These are phyloP conservation scores for Calamus simplicifolius DNA, from an alignment of 176 grass and related monocot genomes.

Conservation along the genomic window DNA sequence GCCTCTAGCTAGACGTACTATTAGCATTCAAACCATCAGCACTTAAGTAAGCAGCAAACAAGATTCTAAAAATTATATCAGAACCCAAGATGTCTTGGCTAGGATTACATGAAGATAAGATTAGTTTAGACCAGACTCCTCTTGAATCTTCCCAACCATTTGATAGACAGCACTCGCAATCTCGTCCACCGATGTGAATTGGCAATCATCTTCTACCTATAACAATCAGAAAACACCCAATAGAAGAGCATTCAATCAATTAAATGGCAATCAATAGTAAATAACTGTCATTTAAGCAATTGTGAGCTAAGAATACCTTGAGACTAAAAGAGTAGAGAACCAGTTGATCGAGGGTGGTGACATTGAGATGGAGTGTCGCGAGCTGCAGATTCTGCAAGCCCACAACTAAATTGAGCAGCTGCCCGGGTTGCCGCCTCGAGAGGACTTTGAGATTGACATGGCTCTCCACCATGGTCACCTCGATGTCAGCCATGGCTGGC, in stretches of 20 bases:
- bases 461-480: conserved; percentile 53
- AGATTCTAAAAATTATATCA: too few species aligned
- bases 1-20: too few species aligned
- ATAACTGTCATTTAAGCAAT: too few species aligned
- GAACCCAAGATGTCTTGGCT: too few species aligned
- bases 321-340: conserved; percentile 35
- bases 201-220: conserved; percentile 18
- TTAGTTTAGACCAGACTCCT: background rate
- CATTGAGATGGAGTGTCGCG: conserved; percentile 27
- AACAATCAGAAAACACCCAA: background rate
- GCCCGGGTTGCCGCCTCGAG: conserved; percentile 34
- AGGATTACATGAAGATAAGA: too few species aligned
- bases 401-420: conserved; percentile 46
- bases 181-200: conserved; percentile 11
- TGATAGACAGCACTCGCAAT: conserved; percentile 14
- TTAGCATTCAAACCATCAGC: too few species aligned
- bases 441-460: conserved; percentile 43
- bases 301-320: conserved; percentile 18
- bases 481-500: conserved; percentile 36
- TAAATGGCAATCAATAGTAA: background rate
- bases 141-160: conserved; percentile 9
- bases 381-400: conserved; percentile 29
- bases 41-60: too few species aligned
- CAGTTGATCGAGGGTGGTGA: conserved; percentile 29
- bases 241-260: background rate